Percentiles rank a stretch among this genome's conserved stretches.
Conservation (phyloP, 2,329 filamentous ascomycete species). For the Cytospora piceicola region DNA sequence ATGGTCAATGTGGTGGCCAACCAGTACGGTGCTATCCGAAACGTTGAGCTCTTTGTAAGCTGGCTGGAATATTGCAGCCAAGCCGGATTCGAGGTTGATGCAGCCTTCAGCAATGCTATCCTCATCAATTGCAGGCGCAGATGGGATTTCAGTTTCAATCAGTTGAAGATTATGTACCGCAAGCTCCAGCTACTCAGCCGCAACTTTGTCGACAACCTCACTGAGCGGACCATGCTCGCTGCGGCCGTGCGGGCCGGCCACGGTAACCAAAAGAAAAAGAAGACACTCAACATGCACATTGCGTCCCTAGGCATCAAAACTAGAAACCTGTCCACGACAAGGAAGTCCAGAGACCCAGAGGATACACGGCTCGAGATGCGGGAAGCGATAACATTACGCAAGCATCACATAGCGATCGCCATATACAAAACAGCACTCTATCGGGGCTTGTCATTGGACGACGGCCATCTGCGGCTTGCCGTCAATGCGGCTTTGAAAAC, state of each 20-base stretch:
- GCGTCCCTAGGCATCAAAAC: conserved; percentile 15
- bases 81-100: conserved; percentile 43
- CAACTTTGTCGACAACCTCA: conserved; percentile 42
- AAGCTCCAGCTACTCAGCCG: conserved; percentile 41
- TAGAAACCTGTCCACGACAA: conserved; percentile 5
- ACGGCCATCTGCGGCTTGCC: conserved; percentile 51
- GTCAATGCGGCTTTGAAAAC: conserved; percentile 48
- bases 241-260: conserved; percentile 18
- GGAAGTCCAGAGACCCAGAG: background rate
- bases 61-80: conserved; percentile 48
- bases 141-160: conserved; percentile 44
- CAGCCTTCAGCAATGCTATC: conserved; percentile 46
- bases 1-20: conserved; percentile 49
- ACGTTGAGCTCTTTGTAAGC: conserved; percentile 43
- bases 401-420: conserved; percentile 14
- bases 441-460: conserved; percentile 43
- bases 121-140: conserved; percentile 43
- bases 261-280: conserved; percentile 9
- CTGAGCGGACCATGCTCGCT: conserved; percentile 36
- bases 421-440: conserved; percentile 45
- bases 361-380: conserved; percentile 26
- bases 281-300: conserved; percentile 20
- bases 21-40: conserved; percentile 46
- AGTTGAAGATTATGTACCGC: conserved; percentile 42
- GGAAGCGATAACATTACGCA: conserved; percentile 21